Conservation (phyloP, 495 filamentous ascomycete genomes). For the Cenococcum geophilum region DNA sequence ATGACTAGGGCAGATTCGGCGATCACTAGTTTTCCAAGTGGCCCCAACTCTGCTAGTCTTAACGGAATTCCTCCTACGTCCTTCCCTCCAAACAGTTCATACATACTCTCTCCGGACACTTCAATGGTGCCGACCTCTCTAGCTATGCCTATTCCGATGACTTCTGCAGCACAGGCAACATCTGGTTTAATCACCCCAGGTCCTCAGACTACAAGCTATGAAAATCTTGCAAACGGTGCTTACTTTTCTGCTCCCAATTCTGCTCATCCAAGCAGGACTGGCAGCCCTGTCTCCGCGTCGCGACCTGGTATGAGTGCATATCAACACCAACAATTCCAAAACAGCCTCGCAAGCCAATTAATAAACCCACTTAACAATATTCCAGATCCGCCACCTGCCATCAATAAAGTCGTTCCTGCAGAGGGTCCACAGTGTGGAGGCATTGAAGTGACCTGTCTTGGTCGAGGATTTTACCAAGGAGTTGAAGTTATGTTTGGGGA, state of each 20-base stretch:
- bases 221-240: slow-evolving; percentile 24
- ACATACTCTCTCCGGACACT: slow-evolving; percentile 1
- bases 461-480: slow-evolving; percentile 70
- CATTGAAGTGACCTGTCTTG: slow-evolving; percentile 77
- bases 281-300: slow-evolving; percentile 37
- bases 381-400: slow-evolving; percentile 46
- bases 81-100: slow-evolving; percentile 29
- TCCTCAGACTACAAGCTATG: slow-evolving; percentile 46
- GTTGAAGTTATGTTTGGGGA: slow-evolving; percentile 86
- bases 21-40: slow-evolving; percentile 3
- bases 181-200: slow-evolving; percentile 48
- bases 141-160: not conserved
- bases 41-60: slow-evolving; percentile 23
- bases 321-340: slow-evolving; percentile 2
- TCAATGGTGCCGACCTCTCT: not conserved
- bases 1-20: slow-evolving; percentile 67
- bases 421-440: slow-evolving; percentile 78
- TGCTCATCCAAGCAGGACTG: slow-evolving; percentile 50
- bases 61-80: slow-evolving; percentile 4
- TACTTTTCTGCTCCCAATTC: slow-evolving; percentile 63
- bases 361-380: not conserved
- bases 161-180: not conserved
- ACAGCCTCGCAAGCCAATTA: not conserved
- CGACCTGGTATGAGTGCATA: not conserved
- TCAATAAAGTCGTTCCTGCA: slow-evolving; percentile 70